Conservation (phyloP, 768 basidiomycete genomes). For the Coprinopsis marcescibilis region DNA sequence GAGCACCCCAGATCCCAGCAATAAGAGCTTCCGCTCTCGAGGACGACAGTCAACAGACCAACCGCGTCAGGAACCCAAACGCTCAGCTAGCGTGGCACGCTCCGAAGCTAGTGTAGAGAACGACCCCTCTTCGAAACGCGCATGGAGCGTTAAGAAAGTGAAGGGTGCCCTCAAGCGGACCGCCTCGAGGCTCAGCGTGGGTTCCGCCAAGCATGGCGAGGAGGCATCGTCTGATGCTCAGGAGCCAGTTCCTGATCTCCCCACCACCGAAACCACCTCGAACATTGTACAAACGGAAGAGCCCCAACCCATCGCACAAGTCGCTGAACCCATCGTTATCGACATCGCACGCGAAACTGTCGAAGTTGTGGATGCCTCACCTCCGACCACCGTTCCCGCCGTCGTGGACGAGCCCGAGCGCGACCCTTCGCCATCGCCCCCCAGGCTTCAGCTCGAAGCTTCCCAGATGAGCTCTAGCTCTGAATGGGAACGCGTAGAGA, state of each 20-base stretch:
- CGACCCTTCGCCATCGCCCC: background rate
- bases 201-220: background rate
- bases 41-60: background rate
- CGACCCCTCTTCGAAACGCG: background rate
- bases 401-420: background rate
- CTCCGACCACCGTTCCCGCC: background rate
- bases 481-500: conserved; percentile 1
- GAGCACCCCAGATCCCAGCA: background rate
- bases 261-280: background rate
- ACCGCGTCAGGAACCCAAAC: background rate
- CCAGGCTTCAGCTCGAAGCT: background rate
- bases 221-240: background rate
- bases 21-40: background rate
- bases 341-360: too few species aligned
- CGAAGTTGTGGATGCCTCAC: too few species aligned
- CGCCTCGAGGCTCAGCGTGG: background rate
- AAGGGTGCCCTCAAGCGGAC: conserved; percentile 3
- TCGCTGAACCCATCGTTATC: too few species aligned
- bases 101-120: background rate
- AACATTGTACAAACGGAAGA: too few species aligned
- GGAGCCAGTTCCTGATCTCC: background rate
- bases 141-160: conserved; percentile 1
- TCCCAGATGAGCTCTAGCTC: background rate
- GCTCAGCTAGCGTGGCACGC: background rate
- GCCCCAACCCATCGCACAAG: too few species aligned